Conservation (phyloP, 495 filamentous ascomycete species). For the Annulohypoxylon moriforme region DNA sequence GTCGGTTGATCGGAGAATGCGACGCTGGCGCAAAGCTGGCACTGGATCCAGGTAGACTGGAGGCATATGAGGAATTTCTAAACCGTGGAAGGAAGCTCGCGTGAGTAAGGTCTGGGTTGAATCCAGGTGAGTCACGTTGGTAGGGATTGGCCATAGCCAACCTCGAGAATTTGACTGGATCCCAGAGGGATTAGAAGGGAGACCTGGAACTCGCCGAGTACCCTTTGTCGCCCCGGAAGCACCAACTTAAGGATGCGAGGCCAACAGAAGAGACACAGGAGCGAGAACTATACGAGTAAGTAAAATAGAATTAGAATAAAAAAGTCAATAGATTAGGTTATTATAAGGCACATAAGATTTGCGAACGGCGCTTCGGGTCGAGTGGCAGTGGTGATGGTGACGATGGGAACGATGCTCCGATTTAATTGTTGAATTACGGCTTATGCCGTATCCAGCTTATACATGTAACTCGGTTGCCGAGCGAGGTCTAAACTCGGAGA, state of each 20-base stretch:
- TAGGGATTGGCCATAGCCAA: conserved; percentile 49
- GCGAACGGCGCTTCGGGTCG: not conserved
- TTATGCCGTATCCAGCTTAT: conserved; percentile 20
- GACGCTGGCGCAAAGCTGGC: conserved; percentile 54
- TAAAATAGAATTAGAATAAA: not conserved
- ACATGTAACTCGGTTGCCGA: conserved; percentile 11
- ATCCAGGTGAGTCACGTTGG: conserved; percentile 42
- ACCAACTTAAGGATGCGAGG: conserved; percentile 23
- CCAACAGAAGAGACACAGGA: not conserved
- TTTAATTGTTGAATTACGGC: conserved; percentile 11
- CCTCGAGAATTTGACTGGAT: conserved; percentile 3
- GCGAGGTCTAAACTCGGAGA: not conserved
- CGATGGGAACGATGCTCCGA: conserved; percentile 16
- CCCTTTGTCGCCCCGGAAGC: conserved; percentile 14
- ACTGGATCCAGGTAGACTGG: conserved; percentile 76
- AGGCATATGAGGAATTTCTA: conserved; percentile 76
- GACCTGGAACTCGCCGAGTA: conserved; percentile 12
- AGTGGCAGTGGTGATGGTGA: not conserved
- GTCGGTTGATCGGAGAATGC: conserved; percentile 60
- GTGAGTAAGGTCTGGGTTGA: conserved; percentile 46
- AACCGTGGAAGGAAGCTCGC: conserved; percentile 48
- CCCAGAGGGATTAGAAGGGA: conserved; percentile 11
- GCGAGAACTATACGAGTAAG: not conserved
- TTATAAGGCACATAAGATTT: conserved; percentile 1
- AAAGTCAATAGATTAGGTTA: not conserved